Conservation (phyloP, 2,329 filamentous ascomycete genomes). For the Aspergillus quadrilineatus region DNA sequence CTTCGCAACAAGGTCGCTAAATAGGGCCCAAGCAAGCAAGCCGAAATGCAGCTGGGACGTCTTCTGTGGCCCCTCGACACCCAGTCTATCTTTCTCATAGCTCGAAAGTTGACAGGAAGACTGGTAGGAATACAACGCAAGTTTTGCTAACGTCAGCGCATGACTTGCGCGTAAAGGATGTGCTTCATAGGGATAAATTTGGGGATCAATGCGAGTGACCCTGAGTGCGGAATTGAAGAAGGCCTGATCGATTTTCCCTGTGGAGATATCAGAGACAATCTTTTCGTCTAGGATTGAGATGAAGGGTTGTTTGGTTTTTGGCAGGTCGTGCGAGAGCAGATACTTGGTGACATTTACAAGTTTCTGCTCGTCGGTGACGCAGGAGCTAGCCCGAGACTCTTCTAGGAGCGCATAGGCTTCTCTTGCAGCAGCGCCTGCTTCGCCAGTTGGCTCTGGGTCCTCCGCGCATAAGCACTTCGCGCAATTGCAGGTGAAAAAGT, state of each 20-base stretch:
- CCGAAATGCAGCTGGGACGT: slow-evolving; percentile 25
- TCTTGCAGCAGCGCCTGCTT: slow-evolving; percentile 21
- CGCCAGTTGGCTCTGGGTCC: slow-evolving; percentile 7
- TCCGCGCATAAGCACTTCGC: slow-evolving; percentile 44
- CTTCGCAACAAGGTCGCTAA: slow-evolving; percentile 28
- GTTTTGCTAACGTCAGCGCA: slow-evolving; percentile 35
- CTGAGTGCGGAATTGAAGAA: slow-evolving; percentile 54
- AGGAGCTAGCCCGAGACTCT: slow-evolving; percentile 12
- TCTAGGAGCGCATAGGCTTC: slow-evolving; percentile 29
- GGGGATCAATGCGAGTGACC: slow-evolving; percentile 53
- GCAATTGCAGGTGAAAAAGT: slow-evolving; percentile 61
- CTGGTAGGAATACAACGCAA: slow-evolving; percentile 30
- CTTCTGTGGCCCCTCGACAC: too few relatives aligned
- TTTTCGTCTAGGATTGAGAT: slow-evolving; percentile 48
- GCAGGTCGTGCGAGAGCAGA: slow-evolving; percentile 46
- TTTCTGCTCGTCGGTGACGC: slow-evolving; percentile 14
- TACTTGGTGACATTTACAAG: slow-evolving; percentile 43
- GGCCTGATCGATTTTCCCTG: slow-evolving; percentile 47
- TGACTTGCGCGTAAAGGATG: slow-evolving; percentile 58
- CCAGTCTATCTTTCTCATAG: too few relatives aligned
- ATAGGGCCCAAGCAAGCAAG: slow-evolving; percentile 36
- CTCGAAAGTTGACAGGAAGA: too few relatives aligned
- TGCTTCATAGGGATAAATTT: slow-evolving; percentile 48
- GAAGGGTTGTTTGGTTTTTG: slow-evolving; percentile 55
- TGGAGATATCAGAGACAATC: slow-evolving; percentile 48